Percentiles rank a stretch among this genome's conserved stretches.
Conservation (phyloP, 345 rosid genomes). For the Rhizophora apiculata region DNA sequence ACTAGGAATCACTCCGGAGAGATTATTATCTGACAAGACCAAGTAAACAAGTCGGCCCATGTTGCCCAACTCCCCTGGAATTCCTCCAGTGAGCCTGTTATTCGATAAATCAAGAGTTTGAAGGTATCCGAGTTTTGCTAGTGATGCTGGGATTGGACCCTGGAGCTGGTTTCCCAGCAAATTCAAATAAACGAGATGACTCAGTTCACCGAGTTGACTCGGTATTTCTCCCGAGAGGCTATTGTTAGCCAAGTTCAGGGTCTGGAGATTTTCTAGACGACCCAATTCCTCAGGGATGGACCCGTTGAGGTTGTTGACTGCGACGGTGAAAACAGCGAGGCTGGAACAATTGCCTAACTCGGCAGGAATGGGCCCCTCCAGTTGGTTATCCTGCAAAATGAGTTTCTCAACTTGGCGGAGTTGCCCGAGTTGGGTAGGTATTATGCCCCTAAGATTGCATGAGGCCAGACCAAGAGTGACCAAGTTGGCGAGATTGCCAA, state of each 20-base stretch:
- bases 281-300: constrained; percentile 67
- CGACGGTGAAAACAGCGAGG: constrained; percentile 46
- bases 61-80: constrained; percentile 70
- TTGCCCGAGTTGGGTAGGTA: constrained; percentile 62
- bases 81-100: constrained; percentile 62
- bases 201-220: constrained; percentile 52
- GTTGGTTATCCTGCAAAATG: constrained; percentile 60
- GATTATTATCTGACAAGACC: constrained; percentile 55
- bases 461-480: constrained; percentile 69
- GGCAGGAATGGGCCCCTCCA: constrained; percentile 64
- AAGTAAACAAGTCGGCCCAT: constrained; percentile 58
- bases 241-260: constrained; percentile 67
- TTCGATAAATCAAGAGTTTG: constrained; percentile 63
- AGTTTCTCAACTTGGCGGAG: constrained; percentile 43
- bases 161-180: constrained; percentile 61
- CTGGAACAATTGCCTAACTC: constrained; percentile 76
- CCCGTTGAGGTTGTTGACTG: constrained; percentile 64
- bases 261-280: constrained; percentile 43
- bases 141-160: constrained; percentile 59
- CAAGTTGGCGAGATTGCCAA: constrained; percentile 55
- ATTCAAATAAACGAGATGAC: constrained; percentile 57
- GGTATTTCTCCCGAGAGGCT: constrained; percentile 74
- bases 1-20: constrained; percentile 56
- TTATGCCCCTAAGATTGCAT: constrained; percentile 60
- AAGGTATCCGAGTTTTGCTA: constrained; percentile 47